phyloP scores from a whole-genome alignment of 352 stramenopile genomes.

The Phytopythium mirpurense region DNA sequence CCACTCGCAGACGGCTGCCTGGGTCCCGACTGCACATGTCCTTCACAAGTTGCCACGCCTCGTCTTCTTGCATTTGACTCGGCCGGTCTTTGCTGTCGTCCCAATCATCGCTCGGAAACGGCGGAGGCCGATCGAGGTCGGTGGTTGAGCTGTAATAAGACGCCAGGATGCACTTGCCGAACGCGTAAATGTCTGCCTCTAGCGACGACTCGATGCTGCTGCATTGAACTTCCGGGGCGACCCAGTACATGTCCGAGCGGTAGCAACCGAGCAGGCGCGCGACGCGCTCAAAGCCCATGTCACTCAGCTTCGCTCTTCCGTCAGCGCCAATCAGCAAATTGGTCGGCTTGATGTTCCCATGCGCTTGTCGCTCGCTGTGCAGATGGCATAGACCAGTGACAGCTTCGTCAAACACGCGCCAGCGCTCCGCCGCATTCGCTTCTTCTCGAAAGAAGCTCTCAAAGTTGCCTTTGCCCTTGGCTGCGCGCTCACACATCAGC shows the following conservation, averaged over 20 bases:
- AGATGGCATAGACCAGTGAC: background rate
- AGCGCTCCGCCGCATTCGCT: background rate
- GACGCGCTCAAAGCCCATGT: background rate
- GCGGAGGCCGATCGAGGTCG: background rate
- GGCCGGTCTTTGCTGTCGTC: background rate
- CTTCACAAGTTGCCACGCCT: background rate
- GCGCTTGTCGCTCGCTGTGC: background rate
- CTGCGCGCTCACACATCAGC: background rate
- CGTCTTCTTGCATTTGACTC: background rate
- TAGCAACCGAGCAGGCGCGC: background rate
- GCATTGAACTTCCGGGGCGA: background rate
- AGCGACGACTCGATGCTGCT: background rate
- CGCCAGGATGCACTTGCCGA: constrained; percentile 1
- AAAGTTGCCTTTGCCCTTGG: background rate
- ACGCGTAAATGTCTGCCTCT: background rate
- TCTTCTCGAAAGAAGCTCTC: background rate
- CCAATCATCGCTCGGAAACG: background rate
- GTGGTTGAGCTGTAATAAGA: background rate
- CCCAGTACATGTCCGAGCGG: background rate
- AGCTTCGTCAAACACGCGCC: background rate
- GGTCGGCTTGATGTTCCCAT: background rate
- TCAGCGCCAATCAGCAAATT: constrained; percentile 1
- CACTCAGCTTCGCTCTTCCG: background rate
- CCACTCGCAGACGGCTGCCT: background rate
- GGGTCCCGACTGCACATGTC: background rate